Base-by-base conservation (phyloP, 1,284 basidiomycete species). In the Stereum hirsutum region DNA sequence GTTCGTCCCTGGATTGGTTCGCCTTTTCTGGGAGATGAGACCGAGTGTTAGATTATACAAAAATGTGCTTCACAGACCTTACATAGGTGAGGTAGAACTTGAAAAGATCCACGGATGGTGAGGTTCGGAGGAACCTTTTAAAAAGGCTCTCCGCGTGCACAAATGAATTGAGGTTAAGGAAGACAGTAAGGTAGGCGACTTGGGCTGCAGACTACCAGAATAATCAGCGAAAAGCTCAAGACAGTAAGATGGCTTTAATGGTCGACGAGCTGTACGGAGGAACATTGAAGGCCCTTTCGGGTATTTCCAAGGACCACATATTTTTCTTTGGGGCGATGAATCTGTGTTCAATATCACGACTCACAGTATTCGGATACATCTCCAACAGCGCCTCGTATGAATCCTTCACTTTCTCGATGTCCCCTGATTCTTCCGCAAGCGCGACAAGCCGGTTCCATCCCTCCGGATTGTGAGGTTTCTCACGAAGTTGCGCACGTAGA, bases 61-160 rank as follows among this genome's bases (percentile, higher is more conserved):
- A 21, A 7, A 37, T 14, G 20, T 14, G 21, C 17, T 23, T 14
- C 15, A 39, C 39, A 44, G 46, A 86, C 75, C 86, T 75, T 53
- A 92, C 84, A 58, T 89, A 91, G 37, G 73, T 80, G 53, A 92
- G 67, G 59, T 92, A 93, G 57, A 84, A 88, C 54, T 79, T 82
- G 85, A 89, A 93, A 1, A 95, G 67, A 47, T 92, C 88, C 46
- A 92, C 87, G 35, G 82, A 84, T 5, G 88, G 83, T 0, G 90
- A 91, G 1, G 75, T 75, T 58, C 80, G 81, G 49, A 95, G 63
- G 60, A 88, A 94, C 41, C 79, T 74, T 54, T 81, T 83, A 69
- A 95, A 94, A 17, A 91, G 63, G 14, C 74, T 70, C 64, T 89
- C 83, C 24, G 82, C 86, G 55, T 80, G 78, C 49, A 74, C 72